Percentiles rank a stretch among this genome's conserved stretches.
Conservation (phyloP, 73 alveolate species). For the Tetrahymena borealis region DNA sequence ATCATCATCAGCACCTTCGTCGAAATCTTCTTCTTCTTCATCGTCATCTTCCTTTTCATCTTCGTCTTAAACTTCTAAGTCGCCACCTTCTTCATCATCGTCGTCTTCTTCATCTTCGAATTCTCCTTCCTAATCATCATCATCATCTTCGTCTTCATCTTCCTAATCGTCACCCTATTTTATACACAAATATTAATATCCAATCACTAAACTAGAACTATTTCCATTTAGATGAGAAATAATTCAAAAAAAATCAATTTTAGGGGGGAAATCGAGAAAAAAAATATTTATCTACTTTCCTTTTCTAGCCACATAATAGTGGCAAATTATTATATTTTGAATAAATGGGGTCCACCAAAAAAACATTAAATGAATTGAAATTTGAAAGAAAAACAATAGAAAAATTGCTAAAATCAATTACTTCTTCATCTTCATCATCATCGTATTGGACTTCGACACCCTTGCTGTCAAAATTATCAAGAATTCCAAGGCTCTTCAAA, state of each 20-base stretch:
- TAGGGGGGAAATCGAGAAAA: background rate
- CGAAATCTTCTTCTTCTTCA: constrained; percentile 2
- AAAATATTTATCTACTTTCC: background rate
- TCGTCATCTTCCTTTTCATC: background rate
- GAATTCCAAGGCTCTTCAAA: constrained; percentile 11
- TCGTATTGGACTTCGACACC: constrained; percentile 33
- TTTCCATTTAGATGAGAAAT: background rate
- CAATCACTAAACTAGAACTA: background rate
- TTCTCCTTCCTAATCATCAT: background rate
- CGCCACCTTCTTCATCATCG: constrained; percentile 5
- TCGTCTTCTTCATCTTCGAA: background rate
- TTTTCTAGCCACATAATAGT: background rate
- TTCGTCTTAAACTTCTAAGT: constrained; percentile 10
- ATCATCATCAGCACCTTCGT: constrained; percentile 21
- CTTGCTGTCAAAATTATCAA: constrained; percentile 26
- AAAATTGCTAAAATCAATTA: too few species aligned
- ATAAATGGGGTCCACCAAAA: too few species aligned
- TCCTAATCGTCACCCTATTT: background rate
- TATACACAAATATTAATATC: background rate
- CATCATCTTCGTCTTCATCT: constrained; percentile 34
- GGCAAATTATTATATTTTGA: too few species aligned
- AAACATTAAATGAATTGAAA: too few species aligned
- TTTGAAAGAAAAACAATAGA: too few species aligned
- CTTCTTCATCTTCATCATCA: constrained; percentile 29
- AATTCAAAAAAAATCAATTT: background rate